Evolutionary conservation across 495 filamentous ascomycete species (phyloP).

Genomic region (Xylaria acuta): DNA sequence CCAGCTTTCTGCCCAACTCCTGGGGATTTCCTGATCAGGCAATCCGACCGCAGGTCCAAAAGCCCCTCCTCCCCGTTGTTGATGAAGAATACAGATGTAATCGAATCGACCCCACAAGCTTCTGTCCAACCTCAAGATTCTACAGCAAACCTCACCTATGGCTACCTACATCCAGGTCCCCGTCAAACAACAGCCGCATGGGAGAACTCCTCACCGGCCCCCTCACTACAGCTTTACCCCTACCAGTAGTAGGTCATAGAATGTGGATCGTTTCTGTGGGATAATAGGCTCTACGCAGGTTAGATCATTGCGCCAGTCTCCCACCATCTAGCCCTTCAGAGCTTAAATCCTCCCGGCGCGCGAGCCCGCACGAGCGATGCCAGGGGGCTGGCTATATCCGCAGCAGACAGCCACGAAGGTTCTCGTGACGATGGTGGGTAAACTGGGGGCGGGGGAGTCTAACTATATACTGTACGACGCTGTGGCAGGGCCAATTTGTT

Average conservation of each 20-base stretch:
- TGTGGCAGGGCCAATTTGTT: neutral
- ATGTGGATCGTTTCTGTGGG: conserved; percentile 4
- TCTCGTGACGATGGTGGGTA: conserved; percentile 8
- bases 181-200: neutral
- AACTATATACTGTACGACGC: conserved; percentile 18
- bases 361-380: conserved; percentile 1
- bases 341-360: neutral
- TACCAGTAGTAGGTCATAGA: neutral
- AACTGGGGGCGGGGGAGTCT: conserved; percentile 10
- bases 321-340: neutral
- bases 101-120: conserved; percentile 5
- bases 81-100: neutral
- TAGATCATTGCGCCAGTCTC: neutral
- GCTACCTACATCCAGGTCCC: conserved; percentile 5
- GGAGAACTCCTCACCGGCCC: conserved; percentile 4
- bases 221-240: neutral
- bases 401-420: neutral
- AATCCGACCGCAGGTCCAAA: conserved; percentile 8
- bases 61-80: neutral
- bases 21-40: conserved; percentile 6
- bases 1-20: neutral
- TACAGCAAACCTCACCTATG: neutral
- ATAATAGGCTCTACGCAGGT: neutral
- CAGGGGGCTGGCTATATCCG: neutral
- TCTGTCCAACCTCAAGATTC: neutral